phyloP scores from a whole-genome alignment of 257 asterid genomes.

The Perilla frutescens region DNA sequence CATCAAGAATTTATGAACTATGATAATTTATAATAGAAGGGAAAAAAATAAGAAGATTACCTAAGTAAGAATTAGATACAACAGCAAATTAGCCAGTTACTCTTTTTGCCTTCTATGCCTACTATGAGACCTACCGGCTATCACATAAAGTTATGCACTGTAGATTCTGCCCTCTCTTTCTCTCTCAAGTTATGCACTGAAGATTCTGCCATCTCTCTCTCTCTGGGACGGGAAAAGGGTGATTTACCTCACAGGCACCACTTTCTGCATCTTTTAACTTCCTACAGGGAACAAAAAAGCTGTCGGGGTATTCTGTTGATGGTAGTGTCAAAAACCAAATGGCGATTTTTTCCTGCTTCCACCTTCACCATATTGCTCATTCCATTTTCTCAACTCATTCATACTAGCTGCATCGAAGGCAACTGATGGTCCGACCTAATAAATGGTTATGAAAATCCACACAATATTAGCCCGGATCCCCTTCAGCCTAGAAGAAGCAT shows the following conservation, averaged over 20 bases:
- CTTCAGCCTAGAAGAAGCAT: conserved; percentile 1
- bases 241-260: conserved; percentile 32
- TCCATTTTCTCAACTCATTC: conserved; percentile 97
- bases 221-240: conserved; percentile 5
- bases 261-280: conserved; percentile 27
- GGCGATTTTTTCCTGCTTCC: conserved; percentile 93
- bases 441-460: conserved; percentile 20
- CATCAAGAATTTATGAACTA: neutral
- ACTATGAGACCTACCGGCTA: conserved; percentile 27
- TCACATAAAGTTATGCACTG: conserved; percentile 24
- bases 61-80: conserved; percentile 28
- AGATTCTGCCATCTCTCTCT: conserved; percentile 15
- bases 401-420: conserved; percentile 93
- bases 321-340: conserved; percentile 70
- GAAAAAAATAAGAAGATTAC: neutral
- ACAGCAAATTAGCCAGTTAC: conserved; percentile 36
- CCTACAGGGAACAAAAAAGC: conserved; percentile 22
- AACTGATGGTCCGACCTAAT: conserved; percentile 97
- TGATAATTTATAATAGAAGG: neutral
- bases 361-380: conserved; percentile 96
- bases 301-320: conserved; percentile 22
- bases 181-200: conserved; percentile 23
- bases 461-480: neutral
- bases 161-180: neutral
- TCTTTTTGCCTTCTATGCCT: conserved; percentile 25